These are phyloP conservation scores for Calocera cornea DNA, from an alignment of 768 basidiomycete genomes.

Conservation along the genomic window DNA sequence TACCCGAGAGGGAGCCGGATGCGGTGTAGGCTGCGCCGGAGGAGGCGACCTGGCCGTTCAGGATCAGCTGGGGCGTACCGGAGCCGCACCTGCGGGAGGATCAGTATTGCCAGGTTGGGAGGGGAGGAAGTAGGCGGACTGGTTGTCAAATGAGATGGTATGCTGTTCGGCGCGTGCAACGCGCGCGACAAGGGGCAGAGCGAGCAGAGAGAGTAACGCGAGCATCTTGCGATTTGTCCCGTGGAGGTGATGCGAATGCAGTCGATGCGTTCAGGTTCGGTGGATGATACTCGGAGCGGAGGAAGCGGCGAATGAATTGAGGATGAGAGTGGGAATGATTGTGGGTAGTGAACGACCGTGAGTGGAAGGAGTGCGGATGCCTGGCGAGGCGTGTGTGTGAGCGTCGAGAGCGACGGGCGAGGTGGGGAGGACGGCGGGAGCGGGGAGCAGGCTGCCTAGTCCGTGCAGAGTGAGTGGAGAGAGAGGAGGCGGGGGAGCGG, in stretches of 20 bases:
- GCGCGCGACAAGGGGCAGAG: neutral
- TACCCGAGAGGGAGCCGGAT: neutral
- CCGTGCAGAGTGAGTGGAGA: neutral
- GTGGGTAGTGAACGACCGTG: neutral
- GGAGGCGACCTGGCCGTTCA: neutral
- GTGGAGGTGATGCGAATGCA: neutral
- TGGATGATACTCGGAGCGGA: neutral
- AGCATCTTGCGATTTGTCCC: neutral
- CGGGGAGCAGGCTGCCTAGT: neutral
- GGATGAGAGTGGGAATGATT: neutral
- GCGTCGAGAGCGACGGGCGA: neutral
- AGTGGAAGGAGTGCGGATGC: neutral
- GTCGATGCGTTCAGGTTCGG: slow-evolving; percentile 1
- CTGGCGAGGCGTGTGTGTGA: neutral
- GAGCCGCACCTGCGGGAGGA: neutral
- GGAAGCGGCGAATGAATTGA: neutral
- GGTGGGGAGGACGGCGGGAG: neutral
- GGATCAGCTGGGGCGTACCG: neutral
- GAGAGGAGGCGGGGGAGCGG: neutral
- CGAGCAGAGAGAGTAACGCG: neutral
- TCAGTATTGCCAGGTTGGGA: neutral
- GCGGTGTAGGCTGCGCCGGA: neutral
- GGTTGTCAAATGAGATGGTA: neutral
- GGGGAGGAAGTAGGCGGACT: neutral
- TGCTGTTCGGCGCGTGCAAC: slow-evolving; percentile 3